A percentile compares a stretch with the other conserved stretches of the same genome.
Evolutionary conservation across 371 early-diverging fungal species (phyloP).

Genomic region (Circinella minor): DNA sequence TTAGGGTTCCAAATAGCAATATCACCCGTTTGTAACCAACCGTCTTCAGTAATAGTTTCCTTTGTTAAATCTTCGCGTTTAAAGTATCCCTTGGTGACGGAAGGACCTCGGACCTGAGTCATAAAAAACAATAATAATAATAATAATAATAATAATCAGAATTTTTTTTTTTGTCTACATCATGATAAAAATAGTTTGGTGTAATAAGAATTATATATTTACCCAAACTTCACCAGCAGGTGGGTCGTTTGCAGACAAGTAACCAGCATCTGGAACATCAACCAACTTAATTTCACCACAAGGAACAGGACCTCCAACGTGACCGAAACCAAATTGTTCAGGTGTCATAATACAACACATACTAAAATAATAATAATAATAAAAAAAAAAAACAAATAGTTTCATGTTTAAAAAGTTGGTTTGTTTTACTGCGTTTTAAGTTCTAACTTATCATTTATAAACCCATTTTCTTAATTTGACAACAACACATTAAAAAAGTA

Average conservation of each 20-base stretch:
- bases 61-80: constrained; percentile 74
- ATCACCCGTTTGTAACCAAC: constrained; percentile 95
- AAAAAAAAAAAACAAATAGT: constrained; percentile 13
- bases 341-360: constrained; percentile 73
- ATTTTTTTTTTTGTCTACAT: too few relatives aligned
- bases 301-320: constrained; percentile 86
- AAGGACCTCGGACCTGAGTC: constrained; percentile 67
- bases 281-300: constrained; percentile 91
- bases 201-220: neutral
- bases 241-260: constrained; percentile 72
- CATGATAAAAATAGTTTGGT: too few relatives aligned
- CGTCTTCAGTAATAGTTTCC: constrained; percentile 77
- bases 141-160: neutral
- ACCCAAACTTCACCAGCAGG: constrained; percentile 91
- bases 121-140: neutral
- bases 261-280: constrained; percentile 83
- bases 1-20: constrained; percentile 81
- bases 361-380: too few relatives aligned
- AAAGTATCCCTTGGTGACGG: constrained; percentile 74
- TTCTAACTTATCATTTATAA: too few relatives aligned
- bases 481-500: too few relatives aligned
- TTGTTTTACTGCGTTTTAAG: too few relatives aligned
- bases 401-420: neutral
- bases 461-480: too few relatives aligned
- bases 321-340: constrained; percentile 63